A percentile compares a stretch with the other conserved stretches of the same genome.
Evolutionary conservation across 768 basidiomycete genomes (phyloP).

Genomic region (Naganishia friedmannii): DNA sequence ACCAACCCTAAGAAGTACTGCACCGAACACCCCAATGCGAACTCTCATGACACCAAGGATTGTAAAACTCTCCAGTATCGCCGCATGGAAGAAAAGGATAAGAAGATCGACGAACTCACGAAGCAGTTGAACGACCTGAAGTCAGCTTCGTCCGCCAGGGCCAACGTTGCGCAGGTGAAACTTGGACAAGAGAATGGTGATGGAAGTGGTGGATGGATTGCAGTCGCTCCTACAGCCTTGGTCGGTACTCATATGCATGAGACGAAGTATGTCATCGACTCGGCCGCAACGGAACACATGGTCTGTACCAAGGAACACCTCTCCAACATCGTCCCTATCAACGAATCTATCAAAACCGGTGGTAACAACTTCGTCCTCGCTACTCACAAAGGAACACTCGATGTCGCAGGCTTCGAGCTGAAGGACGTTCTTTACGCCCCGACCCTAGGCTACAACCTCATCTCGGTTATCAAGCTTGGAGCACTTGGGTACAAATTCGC

Average conservation of each 20-base stretch:
- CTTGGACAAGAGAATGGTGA: not conserved
- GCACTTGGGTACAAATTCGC: not conserved
- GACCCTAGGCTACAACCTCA: constrained; percentile 10
- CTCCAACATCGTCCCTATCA: not conserved
- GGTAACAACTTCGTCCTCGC: not conserved
- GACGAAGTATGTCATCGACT: not conserved
- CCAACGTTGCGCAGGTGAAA: too few relatives aligned
- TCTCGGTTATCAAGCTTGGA: constrained; percentile 3
- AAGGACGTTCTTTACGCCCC: not conserved
- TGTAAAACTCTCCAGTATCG: too few relatives aligned
- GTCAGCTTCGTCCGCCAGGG: too few relatives aligned
- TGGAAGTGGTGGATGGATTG: not conserved
- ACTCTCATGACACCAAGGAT: too few relatives aligned
- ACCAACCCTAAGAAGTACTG: too few relatives aligned
- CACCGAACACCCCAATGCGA: too few relatives aligned
- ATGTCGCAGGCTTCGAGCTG: not conserved
- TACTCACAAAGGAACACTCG: not conserved
- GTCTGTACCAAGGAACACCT: not conserved
- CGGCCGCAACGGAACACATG: constrained; percentile 9
- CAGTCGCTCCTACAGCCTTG: not conserved
- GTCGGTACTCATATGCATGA: not conserved
- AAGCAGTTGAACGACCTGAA: too few relatives aligned
- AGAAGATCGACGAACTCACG: too few relatives aligned
- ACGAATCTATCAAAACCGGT: not conserved
- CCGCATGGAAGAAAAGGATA: too few relatives aligned